These are phyloP conservation scores for Perkinsus olseni DNA, from an alignment of 169 alveolate genomes.

Conservation along the genomic window DNA sequence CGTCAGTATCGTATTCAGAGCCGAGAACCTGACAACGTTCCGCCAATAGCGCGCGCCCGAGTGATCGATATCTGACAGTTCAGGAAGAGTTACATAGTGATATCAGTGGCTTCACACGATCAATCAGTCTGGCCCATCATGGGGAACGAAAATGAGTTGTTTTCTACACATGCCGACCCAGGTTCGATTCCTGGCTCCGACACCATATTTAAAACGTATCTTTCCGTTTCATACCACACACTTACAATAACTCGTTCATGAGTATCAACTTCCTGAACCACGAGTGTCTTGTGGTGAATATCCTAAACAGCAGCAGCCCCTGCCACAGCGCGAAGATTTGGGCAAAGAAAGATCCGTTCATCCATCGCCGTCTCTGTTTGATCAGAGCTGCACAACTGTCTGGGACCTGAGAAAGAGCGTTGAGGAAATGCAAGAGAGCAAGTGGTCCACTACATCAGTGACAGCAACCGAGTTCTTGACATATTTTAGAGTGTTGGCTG, in stretches of 20 bases:
- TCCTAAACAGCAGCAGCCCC: neutral
- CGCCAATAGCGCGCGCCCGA: neutral
- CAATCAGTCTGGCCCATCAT: too few species aligned
- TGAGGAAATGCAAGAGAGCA: neutral
- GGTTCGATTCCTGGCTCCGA: neutral
- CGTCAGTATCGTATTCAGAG: conserved; percentile 14
- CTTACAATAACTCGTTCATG: neutral
- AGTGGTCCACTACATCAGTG: conserved; percentile 15
- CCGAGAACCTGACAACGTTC: conserved; percentile 2
- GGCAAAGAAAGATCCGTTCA: conserved; percentile 30
- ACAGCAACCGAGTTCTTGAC: conserved; percentile 17
- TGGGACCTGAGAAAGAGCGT: conserved; percentile 8
- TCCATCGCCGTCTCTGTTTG: conserved; percentile 24
- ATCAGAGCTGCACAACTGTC: conserved; percentile 14
- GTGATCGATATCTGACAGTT: too few species aligned
- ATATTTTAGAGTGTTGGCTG: conserved; percentile 9
- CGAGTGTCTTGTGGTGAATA: conserved; percentile 16
- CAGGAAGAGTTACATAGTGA: too few species aligned
- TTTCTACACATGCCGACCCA: too few species aligned
- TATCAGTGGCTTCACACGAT: too few species aligned
- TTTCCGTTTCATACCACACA: neutral
- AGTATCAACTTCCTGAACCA: conserved; percentile 13
- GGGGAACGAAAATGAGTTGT: too few species aligned
- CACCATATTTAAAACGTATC: neutral
- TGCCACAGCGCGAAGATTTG: conserved; percentile 9